phyloP scores from a whole-genome alignment of 2,329 filamentous ascomycete genomes.

The Colletotrichum acutatum region DNA sequence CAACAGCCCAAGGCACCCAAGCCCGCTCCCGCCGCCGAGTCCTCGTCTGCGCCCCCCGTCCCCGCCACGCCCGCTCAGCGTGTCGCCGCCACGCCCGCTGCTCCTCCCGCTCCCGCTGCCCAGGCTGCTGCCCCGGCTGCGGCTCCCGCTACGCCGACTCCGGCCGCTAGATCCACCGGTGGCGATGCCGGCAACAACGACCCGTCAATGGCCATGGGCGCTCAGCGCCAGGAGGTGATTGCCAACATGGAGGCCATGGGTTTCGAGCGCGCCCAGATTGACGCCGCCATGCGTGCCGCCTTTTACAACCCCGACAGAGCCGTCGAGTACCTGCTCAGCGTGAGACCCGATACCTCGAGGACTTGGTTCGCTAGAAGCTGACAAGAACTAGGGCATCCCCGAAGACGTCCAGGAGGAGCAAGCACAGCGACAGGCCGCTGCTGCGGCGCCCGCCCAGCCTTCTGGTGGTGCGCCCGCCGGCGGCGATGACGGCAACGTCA shows the following conservation, averaged over 20 bases:
- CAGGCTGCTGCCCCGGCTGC: conserved; percentile 57
- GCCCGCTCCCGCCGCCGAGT: conserved; percentile 64
- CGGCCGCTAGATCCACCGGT: conserved; percentile 59
- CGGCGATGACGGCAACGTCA: conserved; percentile 74
- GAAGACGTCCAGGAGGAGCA: conserved; percentile 82
- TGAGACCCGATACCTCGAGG: conserved; percentile 55
- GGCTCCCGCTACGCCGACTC: conserved; percentile 64
- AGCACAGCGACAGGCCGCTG: conserved; percentile 57
- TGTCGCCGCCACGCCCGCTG: conserved; percentile 60
- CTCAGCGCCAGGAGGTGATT: conserved; percentile 83
- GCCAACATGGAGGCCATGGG: conserved; percentile 98
- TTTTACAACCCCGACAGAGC: conserved; percentile 98
- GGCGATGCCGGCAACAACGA: conserved; percentile 68
- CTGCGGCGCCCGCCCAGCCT: conserved; percentile 54
- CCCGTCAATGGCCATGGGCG: conserved; percentile 85
- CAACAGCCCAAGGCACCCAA: conserved; percentile 74
- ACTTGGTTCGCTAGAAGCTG: neutral
- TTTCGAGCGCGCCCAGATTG: conserved; percentile 88
- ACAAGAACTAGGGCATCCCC: conserved; percentile 79
- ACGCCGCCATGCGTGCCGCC: conserved; percentile 93
- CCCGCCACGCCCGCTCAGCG: conserved; percentile 72
- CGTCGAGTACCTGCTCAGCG: conserved; percentile 92
- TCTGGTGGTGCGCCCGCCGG: conserved; percentile 51
- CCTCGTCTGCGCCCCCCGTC: conserved; percentile 66
- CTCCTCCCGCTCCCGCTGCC: conserved; percentile 62